Evolutionary conservation across 768 basidiomycete species (phyloP), one percentile per base, ranked within the genome.

Genomic region (Serendipita vermifera): DNA sequence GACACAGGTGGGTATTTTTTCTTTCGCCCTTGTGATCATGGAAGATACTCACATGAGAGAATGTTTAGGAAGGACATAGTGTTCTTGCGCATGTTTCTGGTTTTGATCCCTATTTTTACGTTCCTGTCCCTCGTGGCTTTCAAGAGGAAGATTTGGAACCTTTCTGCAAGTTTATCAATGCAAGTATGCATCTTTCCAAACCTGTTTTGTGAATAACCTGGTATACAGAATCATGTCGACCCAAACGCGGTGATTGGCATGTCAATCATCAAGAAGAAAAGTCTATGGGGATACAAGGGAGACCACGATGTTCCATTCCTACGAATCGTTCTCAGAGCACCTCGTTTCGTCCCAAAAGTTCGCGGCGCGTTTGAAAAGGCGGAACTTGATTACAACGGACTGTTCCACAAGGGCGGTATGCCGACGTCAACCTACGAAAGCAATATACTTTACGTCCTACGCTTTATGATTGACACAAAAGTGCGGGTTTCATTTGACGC

Each of bases 391-490:
- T 91, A 78, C 64, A 72, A 79, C 58, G 79, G 74, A 58, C 68
- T 85, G 26, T 85, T 80, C 57, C 62, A 68, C 7, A 71, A 69
- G 11, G 71, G 72, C 27, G 68, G 74, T 26, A 71, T 81, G 14
- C 57, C 80, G 9, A 20, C 46, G 31, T 5, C 17, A 27, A 97
- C 94, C 0, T 99, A 76, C 60, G 96, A 99, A 68, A 96, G 92
- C 63, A 98, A 98, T 65, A 87, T 99, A 55, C 81, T 80, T 0
- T 99, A 89, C 64, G 81, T 78, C 3, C 72, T 99, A 53, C 81
- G 96, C 5, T 98, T 97, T 68, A 99, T 99, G 96, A 94, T 99
- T 59, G 96, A 99, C 65, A 85, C 88, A 3, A 83, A 91, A 75
- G 93, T 89, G 20, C 20, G 67, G 61, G 60, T 3, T 1, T 32